phyloP scores from a whole-genome alignment of 1,284 basidiomycete genomes.

The Jaminaea rosea region DNA sequence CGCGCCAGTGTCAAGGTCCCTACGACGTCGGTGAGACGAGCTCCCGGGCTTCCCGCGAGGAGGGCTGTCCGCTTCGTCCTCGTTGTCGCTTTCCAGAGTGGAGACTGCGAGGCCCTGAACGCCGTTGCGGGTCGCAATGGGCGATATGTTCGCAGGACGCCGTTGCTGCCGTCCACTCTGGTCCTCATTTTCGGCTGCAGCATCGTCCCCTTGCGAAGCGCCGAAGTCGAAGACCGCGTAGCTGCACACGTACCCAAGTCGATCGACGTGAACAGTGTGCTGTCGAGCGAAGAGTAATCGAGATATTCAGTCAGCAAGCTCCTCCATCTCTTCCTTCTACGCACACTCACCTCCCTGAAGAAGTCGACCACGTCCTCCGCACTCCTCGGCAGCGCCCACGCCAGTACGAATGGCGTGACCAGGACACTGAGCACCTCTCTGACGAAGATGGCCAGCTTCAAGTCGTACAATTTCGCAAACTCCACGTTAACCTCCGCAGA shows the following conservation, averaged over 20 bases:
- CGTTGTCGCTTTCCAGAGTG: conserved; percentile 46
- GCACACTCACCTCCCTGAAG: conserved; percentile 25
- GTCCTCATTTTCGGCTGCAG: too few species aligned
- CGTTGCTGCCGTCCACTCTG: too few species aligned
- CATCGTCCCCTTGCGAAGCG: conserved; percentile 55
- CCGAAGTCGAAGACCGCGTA: conserved; percentile 98
- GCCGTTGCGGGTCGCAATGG: too few species aligned
- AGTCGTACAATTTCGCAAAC: conserved; percentile 33
- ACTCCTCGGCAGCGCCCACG: conserved; percentile 79
- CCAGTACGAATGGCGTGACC: conserved; percentile 84
- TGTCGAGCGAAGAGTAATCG: conserved; percentile 46
- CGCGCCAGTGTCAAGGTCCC: not conserved
- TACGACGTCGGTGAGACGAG: too few species aligned
- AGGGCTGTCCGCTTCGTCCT: not conserved
- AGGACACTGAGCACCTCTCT: conserved; percentile 83
- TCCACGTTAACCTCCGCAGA: conserved; percentile 50
- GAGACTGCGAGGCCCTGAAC: conserved; percentile 54
- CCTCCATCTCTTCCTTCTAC: too few species aligned
- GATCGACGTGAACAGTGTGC: conserved; percentile 91
- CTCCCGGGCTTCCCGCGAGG: not conserved
- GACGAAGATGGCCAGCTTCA: conserved; percentile 58
- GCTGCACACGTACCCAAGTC: conserved; percentile 89
- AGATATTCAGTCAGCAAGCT: too few species aligned
- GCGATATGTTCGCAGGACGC: too few species aligned
- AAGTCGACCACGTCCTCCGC: conserved; percentile 54